Conservation (phyloP, 2,329 filamentous ascomycete species). For the Phoma herbarum region DNA sequence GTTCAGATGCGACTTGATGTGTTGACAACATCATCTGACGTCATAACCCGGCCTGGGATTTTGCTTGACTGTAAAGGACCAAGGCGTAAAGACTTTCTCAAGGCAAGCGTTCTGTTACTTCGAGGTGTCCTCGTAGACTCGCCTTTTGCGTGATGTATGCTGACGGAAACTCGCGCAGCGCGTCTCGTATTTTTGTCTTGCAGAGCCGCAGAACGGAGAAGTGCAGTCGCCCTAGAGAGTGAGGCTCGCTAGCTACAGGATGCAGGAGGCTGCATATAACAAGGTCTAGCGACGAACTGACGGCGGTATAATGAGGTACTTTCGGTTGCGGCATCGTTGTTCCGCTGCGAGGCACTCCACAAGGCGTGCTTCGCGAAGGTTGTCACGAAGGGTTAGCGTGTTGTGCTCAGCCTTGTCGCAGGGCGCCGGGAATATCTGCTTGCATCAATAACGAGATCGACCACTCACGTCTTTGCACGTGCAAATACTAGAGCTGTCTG, state of each 20-base stretch:
- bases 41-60: background rate
- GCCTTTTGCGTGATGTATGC: background rate
- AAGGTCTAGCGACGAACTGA: conserved; percentile 15
- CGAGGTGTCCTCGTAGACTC: background rate
- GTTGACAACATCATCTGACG: background rate
- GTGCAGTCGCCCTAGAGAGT: background rate
- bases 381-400: conserved; percentile 15
- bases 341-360: conserved; percentile 20
- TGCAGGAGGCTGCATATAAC: conserved; percentile 2
- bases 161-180: conserved; percentile 9
- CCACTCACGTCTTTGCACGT: conserved; percentile 14
- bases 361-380: conserved; percentile 21
- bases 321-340: conserved; percentile 3
- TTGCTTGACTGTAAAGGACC: background rate
- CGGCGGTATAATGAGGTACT: background rate
- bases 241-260: conserved; percentile 19
- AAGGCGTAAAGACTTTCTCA: too few relatives aligned
- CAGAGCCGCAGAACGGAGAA: conserved; percentile 8
- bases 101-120: background rate
- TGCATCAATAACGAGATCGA: conserved; percentile 7
- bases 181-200: background rate
- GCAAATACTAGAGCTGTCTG: background rate
- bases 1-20: background rate
- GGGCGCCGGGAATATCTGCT: conserved; percentile 10
- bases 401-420: conserved; percentile 13